Conservation (phyloP, 164 flowering plant genomes). For the Magnolia kwangsiensis region DNA sequence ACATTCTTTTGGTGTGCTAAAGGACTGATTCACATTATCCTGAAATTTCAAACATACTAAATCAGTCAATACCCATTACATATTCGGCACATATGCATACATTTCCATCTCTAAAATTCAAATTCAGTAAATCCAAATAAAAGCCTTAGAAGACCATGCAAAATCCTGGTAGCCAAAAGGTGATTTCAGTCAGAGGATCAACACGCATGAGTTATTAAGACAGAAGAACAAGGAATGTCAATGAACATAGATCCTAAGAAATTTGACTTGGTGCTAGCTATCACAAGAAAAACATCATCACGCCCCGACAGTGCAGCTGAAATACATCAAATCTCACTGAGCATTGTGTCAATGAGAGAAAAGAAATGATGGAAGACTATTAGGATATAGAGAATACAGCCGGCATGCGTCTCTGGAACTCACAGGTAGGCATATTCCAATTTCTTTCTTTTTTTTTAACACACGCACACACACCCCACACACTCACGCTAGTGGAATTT, state of each 20-base stretch:
- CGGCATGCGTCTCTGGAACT: background rate
- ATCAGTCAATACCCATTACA: background rate
- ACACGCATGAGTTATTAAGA: background rate
- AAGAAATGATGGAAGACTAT: too few species aligned
- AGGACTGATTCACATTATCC: conserved; percentile 6
- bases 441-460: too few species aligned
- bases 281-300: background rate
- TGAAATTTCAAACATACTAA: conserved; percentile 6
- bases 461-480: too few species aligned
- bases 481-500: too few species aligned
- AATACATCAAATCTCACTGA: too few species aligned
- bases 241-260: background rate
- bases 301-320: background rate
- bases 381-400: too few species aligned
- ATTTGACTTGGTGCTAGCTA: background rate
- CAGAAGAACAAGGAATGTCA: background rate
- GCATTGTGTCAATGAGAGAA: too few species aligned
- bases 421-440: background rate
- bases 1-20: conserved; percentile 9
- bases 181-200: background rate
- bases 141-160: background rate
- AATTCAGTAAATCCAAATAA: background rate
- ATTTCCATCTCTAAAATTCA: background rate
- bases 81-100: background rate
- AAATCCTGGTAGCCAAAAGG: background rate